These are phyloP conservation scores for Aspergillus campestris DNA, from an alignment of 495 filamentous ascomycete species.

Conservation along the genomic window DNA sequence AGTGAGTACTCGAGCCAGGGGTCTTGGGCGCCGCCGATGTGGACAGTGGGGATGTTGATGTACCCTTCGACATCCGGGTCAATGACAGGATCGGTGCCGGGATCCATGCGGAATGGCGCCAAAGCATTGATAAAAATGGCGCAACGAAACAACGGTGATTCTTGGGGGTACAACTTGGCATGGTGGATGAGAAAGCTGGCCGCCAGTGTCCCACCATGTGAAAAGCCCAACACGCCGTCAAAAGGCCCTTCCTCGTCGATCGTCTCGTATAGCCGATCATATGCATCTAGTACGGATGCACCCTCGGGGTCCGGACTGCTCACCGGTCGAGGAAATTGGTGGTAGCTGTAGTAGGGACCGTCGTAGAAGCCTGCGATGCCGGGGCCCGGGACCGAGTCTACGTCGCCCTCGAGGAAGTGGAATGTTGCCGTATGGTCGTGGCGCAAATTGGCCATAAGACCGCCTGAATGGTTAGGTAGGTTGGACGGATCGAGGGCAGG, in stretches of 20 bases:
- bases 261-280: constrained; percentile 21
- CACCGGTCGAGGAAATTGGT: constrained; percentile 23
- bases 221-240: constrained; percentile 31
- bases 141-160: constrained; percentile 20
- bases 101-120: constrained; percentile 24
- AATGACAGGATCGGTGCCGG: constrained; percentile 13
- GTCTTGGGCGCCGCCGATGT: constrained; percentile 22
- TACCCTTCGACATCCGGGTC: constrained; percentile 16
- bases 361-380: constrained; percentile 28
- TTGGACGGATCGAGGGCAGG: not conserved
- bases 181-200: constrained; percentile 26
- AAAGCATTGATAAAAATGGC: constrained; percentile 30
- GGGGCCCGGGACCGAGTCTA: constrained; percentile 23
- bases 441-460: constrained; percentile 20
- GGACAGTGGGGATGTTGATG: constrained; percentile 21
- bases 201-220: constrained; percentile 28
- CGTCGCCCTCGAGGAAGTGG: constrained; percentile 24
- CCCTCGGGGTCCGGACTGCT: constrained; percentile 15
- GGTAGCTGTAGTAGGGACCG: constrained; percentile 29
- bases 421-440: constrained; percentile 27
- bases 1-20: constrained; percentile 20
- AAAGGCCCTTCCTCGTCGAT: constrained; percentile 30
- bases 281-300: constrained; percentile 19
- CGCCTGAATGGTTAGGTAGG: constrained; percentile 9
- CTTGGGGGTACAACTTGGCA: constrained; percentile 16